Conservation (phyloP, 768 basidiomycete genomes). For the Daedaleopsis nitida region DNA sequence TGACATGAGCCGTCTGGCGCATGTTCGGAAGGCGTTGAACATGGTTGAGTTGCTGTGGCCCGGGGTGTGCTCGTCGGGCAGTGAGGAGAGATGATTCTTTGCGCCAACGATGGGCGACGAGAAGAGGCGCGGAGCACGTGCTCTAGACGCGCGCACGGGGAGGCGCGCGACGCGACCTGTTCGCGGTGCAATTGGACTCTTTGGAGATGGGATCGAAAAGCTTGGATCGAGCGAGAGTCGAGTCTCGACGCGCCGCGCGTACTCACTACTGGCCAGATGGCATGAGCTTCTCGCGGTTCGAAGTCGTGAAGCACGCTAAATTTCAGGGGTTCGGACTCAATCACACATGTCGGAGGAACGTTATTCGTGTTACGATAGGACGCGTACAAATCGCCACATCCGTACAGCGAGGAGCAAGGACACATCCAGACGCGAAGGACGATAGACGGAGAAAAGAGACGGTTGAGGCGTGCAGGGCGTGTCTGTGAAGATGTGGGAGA, state of each 20-base stretch:
- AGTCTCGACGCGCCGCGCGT: background rate
- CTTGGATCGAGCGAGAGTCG: no score
- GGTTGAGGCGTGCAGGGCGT: background rate
- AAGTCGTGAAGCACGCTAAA: background rate
- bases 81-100: background rate
- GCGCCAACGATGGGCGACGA: slow-evolving; percentile 1
- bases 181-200: background rate
- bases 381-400: background rate
- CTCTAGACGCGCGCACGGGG: slow-evolving; percentile 2
- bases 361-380: background rate
- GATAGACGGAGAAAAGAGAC: background rate
- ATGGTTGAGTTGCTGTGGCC: slow-evolving; percentile 23
- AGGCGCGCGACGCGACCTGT: slow-evolving; percentile 1
- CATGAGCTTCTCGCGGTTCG: background rate
- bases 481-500: slow-evolving; percentile 7
- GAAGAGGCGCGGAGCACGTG: slow-evolving; percentile 18
- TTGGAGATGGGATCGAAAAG: background rate
- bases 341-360: background rate
- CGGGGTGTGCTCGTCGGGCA: background rate
- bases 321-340: background rate
- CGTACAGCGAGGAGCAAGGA: background rate
- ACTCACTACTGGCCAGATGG: background rate
- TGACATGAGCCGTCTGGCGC: slow-evolving; percentile 44
- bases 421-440: background rate
- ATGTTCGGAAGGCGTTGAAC: slow-evolving; percentile 39